Evolutionary conservation across 495 filamentous ascomycete species (phyloP).

Genomic region (Aspergillus haitiensis): DNA sequence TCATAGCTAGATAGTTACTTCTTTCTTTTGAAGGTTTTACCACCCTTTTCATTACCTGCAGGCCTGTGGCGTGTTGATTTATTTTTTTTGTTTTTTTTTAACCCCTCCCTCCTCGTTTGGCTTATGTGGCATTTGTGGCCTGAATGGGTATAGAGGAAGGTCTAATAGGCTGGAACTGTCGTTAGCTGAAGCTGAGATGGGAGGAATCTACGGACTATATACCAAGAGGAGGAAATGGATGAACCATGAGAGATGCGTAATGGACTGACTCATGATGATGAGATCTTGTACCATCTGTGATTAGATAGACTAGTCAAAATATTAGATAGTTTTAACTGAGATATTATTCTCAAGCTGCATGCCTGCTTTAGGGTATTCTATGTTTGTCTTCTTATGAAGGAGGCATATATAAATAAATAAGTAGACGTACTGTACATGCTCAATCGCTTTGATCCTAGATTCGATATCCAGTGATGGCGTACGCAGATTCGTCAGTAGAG

Average conservation of each 20-base stretch:
- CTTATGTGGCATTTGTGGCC: constrained; percentile 9
- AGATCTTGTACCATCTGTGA: constrained; percentile 19
- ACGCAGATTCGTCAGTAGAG: no score
- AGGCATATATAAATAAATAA: no score
- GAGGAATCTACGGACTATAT: constrained; percentile 18
- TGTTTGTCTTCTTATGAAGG: no score
- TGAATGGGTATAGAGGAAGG: constrained; percentile 14
- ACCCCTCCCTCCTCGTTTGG: background rate
- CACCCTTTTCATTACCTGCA: background rate
- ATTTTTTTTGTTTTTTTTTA: background rate
- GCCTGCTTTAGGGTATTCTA: no score
- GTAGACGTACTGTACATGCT: no score
- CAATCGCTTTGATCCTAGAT: no score
- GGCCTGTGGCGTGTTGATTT: constrained; percentile 14
- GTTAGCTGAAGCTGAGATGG: constrained; percentile 9
- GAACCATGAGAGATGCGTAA: constrained; percentile 20
- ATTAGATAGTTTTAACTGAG: constrained; percentile 9
- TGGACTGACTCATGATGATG: constrained; percentile 19
- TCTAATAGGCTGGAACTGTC: constrained; percentile 4
- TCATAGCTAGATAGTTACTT: background rate
- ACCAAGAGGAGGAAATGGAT: constrained; percentile 13
- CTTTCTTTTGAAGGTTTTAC: constrained; percentile 1
- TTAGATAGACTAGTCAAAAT: constrained; percentile 18
- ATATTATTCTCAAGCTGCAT: background rate
- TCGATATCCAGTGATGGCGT: no score